phyloP scores from a whole-genome alignment of 345 rosid species.

The Eucalyptus pumila region DNA sequence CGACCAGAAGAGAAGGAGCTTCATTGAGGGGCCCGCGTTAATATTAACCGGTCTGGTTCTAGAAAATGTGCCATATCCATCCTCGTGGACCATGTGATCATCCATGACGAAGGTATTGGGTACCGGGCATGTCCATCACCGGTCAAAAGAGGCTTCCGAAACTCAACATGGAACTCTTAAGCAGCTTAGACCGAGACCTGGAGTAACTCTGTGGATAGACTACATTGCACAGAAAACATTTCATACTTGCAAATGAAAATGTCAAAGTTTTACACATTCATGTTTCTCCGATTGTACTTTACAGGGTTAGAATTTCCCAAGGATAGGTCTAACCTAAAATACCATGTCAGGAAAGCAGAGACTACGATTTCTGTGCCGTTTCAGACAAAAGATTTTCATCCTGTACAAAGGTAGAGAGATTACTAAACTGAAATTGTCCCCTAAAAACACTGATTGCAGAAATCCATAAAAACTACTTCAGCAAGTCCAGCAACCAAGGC shows the following conservation, averaged over 20 bases:
- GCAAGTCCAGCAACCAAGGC: neutral
- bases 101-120: neutral
- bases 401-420: conserved; percentile 2
- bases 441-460: neutral
- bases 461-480: neutral
- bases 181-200: neutral
- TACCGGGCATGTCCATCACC: neutral
- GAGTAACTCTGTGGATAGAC: neutral
- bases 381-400: neutral
- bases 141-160: neutral
- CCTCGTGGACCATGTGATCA: neutral
- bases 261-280: neutral
- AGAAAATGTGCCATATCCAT: neutral
- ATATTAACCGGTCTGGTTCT: neutral
- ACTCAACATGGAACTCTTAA: neutral
- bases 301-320: conserved; percentile 2
- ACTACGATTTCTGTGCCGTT: neutral
- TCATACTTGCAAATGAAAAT: neutral
- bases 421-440: neutral
- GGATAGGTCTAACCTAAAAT: conserved; percentile 1
- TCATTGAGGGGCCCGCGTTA: neutral
- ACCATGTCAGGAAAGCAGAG: neutral
- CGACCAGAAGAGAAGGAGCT: neutral
- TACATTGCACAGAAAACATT: neutral
- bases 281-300: neutral